These are phyloP conservation scores for Amphichorda felina DNA, from an alignment of 2,329 filamentous ascomycete genomes.

Conservation along the genomic window DNA sequence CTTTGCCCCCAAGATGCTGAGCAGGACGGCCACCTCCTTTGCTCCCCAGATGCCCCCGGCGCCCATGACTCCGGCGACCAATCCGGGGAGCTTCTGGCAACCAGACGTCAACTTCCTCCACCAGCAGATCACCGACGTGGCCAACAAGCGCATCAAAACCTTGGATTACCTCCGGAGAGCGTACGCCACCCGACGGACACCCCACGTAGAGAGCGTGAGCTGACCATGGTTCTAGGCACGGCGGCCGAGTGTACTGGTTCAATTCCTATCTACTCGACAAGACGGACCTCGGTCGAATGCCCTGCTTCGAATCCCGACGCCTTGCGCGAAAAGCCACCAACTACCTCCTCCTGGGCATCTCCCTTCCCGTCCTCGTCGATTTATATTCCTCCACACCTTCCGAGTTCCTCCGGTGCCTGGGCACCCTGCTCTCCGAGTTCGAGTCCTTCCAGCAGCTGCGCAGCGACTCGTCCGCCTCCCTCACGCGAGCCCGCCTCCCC, in stretches of 20 bases:
- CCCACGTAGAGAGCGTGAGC: too few species aligned
- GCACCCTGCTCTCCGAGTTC: conserved; percentile 79
- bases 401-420: conserved; percentile 81
- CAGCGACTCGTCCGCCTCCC: conserved; percentile 61
- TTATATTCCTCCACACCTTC: conserved; percentile 66
- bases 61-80: conserved; percentile 7
- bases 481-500: conserved; percentile 68
- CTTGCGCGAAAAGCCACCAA: conserved; percentile 85
- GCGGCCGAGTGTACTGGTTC: conserved; percentile 95
- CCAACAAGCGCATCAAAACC: conserved; percentile 87
- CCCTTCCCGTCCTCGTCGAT: conserved; percentile 80
- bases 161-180: conserved; percentile 86
- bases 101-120: conserved; percentile 35
- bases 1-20: conserved; percentile 27
- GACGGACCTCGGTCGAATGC: conserved; percentile 65
- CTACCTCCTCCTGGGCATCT: conserved; percentile 85
- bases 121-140: conserved; percentile 68
- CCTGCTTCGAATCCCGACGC: conserved; percentile 76
- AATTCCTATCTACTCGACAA: conserved; percentile 91
- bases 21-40: conserved; percentile 20
- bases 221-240: conserved; percentile 72
- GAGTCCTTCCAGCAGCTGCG: conserved; percentile 87
- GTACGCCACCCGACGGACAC: conserved; percentile 43
- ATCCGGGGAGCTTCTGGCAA: conserved; percentile 14
- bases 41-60: conserved; percentile 14